Evolutionary conservation across 768 basidiomycete genomes (phyloP), one percentile per base, ranked within the genome.

Genomic region (Daedaleopsis sinensis): DNA sequence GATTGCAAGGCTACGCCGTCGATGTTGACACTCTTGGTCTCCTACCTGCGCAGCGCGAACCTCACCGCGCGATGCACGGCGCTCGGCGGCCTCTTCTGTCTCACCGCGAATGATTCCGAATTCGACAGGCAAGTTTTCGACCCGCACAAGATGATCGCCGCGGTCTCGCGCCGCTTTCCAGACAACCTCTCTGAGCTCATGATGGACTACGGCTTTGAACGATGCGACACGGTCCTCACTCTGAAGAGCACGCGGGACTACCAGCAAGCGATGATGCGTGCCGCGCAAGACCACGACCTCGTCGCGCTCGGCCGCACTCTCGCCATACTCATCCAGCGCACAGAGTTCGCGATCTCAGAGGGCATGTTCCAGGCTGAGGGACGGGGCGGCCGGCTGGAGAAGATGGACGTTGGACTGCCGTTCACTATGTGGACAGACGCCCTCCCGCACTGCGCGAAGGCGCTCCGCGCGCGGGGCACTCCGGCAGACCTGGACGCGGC

Each of bases 311-410:
- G 85, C 1, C 64, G 82, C 39, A 76, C 74, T 42, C 73, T 87
- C 24, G 80, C 81, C 1, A 71, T 75, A 8, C 72, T 83, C 48
- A 83, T 90, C 64, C 70, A 82, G 11, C 73, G 76, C 48, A 87
- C 85, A 9, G 88, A 90, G 65, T 88, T 85, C 67, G 82, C 85
- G 5, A 77, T 89, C 57, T 70, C 76, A 6, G 81, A 89, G n/a
- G 88, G 88, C 1, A 72, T 68, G 23, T 88, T 83, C 71, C 77
- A 84, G 65, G 65, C 72, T 1, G 69, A 80, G 53, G 74, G 76
- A 5, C 66, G 57, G 5, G 82, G 82, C 0, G 82, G 84, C 1
- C 69, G 62, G 42, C 47, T 70, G n/a, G 80, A 82, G 60, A 67
- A 69, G 2, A 68, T 76, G 24, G 78, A 80, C 56, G 43, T 80